A percentile compares a stretch with the other conserved stretches of the same genome.
These are phyloP conservation scores for Saccharomycopsis sp. DNA, from an alignment of 805 yeast genomes.

Conservation along the genomic window DNA sequence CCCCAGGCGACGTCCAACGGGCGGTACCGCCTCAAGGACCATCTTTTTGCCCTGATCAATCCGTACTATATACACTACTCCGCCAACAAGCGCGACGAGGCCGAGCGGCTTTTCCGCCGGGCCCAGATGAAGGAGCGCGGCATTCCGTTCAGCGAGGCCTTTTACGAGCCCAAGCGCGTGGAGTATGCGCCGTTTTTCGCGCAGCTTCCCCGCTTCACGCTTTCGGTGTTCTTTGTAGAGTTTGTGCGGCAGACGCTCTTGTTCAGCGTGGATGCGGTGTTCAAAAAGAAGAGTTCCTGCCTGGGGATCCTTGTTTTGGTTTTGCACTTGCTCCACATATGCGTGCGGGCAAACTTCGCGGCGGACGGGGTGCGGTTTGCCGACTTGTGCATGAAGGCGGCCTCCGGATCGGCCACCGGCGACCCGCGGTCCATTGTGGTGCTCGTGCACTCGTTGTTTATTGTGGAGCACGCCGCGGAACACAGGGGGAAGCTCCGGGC, in stretches of 20 bases:
- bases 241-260: slow-evolving; percentile 45
- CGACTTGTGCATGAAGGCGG: slow-evolving; percentile 20
- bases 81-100: slow-evolving; percentile 77
- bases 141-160: slow-evolving; percentile 39
- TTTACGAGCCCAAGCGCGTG: slow-evolving; percentile 45
- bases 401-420: slow-evolving; percentile 27
- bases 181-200: slow-evolving; percentile 33
- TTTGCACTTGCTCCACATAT: slow-evolving; percentile 65
- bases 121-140: slow-evolving; percentile 22
- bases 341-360: slow-evolving; percentile 36
- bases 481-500: slow-evolving; percentile 53
- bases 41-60: slow-evolving; percentile 50
- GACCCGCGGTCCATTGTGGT: slow-evolving; percentile 31
- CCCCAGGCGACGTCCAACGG: slow-evolving; percentile 53
- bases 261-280: slow-evolving; percentile 21
- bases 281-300: slow-evolving; percentile 31
- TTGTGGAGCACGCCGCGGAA: slow-evolving; percentile 26
- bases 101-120: slow-evolving; percentile 56
- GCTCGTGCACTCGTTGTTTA: background rate
- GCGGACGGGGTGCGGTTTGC: slow-evolving; percentile 29
- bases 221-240: slow-evolving; percentile 44
- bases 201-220: slow-evolving; percentile 44
- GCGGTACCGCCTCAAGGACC: slow-evolving; percentile 57
- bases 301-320: slow-evolving; percentile 55
- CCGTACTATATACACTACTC: slow-evolving; percentile 78